These are phyloP conservation scores for Aspergillus hiratsukae DNA, from an alignment of 2,329 filamentous ascomycete species.

Conservation along the genomic window DNA sequence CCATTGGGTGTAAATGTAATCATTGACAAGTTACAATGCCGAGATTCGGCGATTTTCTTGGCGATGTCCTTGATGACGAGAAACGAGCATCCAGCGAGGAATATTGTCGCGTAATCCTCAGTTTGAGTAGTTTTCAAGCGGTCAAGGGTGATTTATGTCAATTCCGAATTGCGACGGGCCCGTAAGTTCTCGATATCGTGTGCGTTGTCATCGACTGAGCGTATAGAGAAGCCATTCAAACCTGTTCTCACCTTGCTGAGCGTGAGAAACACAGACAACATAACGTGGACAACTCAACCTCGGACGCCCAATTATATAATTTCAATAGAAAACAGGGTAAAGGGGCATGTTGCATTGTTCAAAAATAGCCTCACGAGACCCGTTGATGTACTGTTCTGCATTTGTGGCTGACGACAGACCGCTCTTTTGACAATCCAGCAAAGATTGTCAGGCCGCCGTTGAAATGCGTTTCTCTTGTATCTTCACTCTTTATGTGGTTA, in stretches of 20 bases:
- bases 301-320: not conserved
- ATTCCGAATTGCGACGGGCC: too few species aligned
- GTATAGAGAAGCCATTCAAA: not conserved
- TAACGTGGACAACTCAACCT: not conserved
- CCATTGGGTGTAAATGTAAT: not conserved
- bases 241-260: too few species aligned
- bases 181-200: not conserved
- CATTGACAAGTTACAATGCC: not conserved
- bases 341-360: not conserved
- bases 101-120: not conserved
- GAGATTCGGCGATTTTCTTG: too few species aligned
- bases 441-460: not conserved
- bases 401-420: not conserved
- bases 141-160: too few species aligned
- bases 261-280: not conserved
- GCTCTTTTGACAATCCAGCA: not conserved
- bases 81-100: too few species aligned
- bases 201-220: not conserved
- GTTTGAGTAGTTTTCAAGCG: not conserved
- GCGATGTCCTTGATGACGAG: too few species aligned
- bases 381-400: not conserved
- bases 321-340: not conserved
- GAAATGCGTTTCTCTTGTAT: not conserved
- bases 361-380: not conserved
- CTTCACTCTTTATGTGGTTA: not conserved